Conservation (phyloP, 192 early-diverging fungal species). For the Umbelopsis ramanniana region DNA sequence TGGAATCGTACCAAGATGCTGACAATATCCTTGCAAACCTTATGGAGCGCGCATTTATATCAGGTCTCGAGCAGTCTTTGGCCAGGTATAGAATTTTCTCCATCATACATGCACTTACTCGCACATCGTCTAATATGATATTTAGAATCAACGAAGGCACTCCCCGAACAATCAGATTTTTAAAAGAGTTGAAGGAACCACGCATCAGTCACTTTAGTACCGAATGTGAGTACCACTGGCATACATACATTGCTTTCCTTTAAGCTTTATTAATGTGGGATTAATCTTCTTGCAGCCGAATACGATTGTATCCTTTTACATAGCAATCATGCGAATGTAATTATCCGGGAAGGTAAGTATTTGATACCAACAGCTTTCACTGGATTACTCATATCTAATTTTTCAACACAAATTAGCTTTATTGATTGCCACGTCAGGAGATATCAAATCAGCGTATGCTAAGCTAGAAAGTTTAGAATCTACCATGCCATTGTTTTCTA, state of each 20-base stretch:
- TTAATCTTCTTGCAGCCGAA: background rate
- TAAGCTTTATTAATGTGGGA: background rate
- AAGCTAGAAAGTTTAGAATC: background rate
- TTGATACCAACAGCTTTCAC: background rate
- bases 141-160: conserved; percentile 3
- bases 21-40: conserved; percentile 53
- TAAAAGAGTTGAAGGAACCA: conserved; percentile 56
- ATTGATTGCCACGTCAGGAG: background rate
- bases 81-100: background rate
- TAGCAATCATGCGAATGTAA: conserved; percentile 6
- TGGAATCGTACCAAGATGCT: conserved; percentile 51
- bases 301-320: conserved; percentile 10
- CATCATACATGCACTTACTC: background rate
- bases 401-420: background rate
- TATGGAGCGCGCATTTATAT: conserved; percentile 58
- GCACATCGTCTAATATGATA: background rate
- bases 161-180: conserved; percentile 27
- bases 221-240: background rate
- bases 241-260: background rate
- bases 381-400: background rate
- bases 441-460: background rate
- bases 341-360: background rate
- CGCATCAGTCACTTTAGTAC: conserved; percentile 44
- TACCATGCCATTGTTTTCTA: conserved; percentile 2
- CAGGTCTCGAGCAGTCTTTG: conserved; percentile 13